These are phyloP conservation scores for Ophiostoma ips DNA, from an alignment of 2,329 filamentous ascomycete genomes.

Conservation along the genomic window DNA sequence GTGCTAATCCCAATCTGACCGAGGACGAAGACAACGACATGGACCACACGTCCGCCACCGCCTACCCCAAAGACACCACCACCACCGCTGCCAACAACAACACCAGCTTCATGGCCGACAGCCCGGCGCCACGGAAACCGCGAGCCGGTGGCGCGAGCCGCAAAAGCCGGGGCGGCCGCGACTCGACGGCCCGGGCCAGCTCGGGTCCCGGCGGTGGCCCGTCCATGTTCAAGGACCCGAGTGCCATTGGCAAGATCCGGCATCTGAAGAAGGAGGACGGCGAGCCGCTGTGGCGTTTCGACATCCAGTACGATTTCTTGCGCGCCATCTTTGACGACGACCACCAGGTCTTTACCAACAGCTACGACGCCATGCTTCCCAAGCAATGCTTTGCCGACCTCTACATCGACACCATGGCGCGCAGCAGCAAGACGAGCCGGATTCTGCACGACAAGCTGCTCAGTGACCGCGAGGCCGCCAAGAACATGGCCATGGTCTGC, in stretches of 20 bases:
- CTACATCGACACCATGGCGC: constrained; percentile 96
- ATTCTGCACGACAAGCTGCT: constrained; percentile 93
- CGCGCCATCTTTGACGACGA: constrained; percentile 67
- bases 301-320: constrained; percentile 82
- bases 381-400: constrained; percentile 83
- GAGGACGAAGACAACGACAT: constrained; percentile 31
- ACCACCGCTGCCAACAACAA: constrained; percentile 19
- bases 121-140: constrained; percentile 23
- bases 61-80: constrained; percentile 7
- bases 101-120: constrained; percentile 19
- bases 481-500: constrained; percentile 99
- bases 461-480: constrained; percentile 79
- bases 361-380: constrained; percentile 53
- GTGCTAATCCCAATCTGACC: constrained; percentile 29
- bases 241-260: constrained; percentile 53
- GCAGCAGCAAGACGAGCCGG: constrained; percentile 98
- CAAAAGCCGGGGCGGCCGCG: constrained; percentile 18
- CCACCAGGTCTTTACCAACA: constrained; percentile 70
- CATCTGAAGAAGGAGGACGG: constrained; percentile 84
- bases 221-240: constrained; percentile 22
- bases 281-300: constrained; percentile 71
- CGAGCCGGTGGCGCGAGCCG: constrained; percentile 9
- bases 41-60: constrained; percentile 18
- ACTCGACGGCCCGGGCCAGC: constrained; percentile 18
- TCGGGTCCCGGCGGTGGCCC: constrained; percentile 9